phyloP scores from a whole-genome alignment of 73 alveolate genomes.

The Blepharisma japonicum region DNA sequence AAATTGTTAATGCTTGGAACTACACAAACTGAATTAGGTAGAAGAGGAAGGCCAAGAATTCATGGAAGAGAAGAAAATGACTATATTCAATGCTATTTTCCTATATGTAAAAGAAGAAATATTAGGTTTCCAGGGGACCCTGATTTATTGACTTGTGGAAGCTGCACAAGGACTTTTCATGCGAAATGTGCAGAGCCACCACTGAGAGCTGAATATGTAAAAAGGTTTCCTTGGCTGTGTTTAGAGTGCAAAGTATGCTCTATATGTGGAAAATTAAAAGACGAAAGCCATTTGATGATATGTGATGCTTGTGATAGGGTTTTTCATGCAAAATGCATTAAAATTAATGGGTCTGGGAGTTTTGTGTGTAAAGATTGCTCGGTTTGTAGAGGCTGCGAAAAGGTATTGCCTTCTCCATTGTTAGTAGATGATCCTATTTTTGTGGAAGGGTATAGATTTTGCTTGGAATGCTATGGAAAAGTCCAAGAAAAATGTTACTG shows the following conservation, averaged over 20 bases:
- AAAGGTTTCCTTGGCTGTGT: constrained; percentile 11
- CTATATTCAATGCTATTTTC: constrained; percentile 21
- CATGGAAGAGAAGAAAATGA: constrained; percentile 18
- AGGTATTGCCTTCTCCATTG: neutral
- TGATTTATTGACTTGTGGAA: constrained; percentile 27
- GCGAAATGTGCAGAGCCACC: constrained; percentile 28
- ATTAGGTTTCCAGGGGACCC: neutral
- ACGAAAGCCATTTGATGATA: constrained; percentile 22
- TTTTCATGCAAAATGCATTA: constrained; percentile 27
- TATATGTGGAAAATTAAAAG: constrained; percentile 16
- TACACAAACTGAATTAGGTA: constrained; percentile 10
- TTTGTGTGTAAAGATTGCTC: constrained; percentile 18
- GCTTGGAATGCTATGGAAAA: neutral
- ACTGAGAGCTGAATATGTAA: neutral
- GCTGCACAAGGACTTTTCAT: constrained; percentile 30
- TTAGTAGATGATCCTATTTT: neutral
- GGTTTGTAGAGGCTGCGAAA: neutral
- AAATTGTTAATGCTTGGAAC: constrained; percentile 13
- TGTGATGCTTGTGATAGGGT: constrained; percentile 34
- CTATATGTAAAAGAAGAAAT: neutral
- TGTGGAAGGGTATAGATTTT: neutral
- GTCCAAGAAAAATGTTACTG: constrained; percentile 1
- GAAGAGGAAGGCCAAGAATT: constrained; percentile 21
- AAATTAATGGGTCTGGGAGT: constrained; percentile 12
- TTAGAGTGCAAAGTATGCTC: constrained; percentile 12